Evolutionary conservation across 2,329 filamentous ascomycete genomes (phyloP), one percentile per base, ranked within the genome.

Genomic region (Scolecobasidium constrictum): DNA sequence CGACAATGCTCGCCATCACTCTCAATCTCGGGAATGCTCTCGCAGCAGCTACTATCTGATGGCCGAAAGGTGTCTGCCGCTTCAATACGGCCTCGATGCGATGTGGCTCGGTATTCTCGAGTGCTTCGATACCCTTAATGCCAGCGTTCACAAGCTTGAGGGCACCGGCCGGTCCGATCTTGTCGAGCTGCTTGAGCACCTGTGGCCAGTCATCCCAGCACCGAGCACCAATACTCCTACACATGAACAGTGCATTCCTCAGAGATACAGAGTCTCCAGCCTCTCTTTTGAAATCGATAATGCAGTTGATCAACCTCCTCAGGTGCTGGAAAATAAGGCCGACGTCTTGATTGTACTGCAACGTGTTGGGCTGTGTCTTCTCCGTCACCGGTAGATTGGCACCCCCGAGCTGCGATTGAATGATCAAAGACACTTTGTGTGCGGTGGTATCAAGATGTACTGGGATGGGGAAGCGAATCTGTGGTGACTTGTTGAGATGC

Each of bases 21-120:
- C 71, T 65, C 46, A 81, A 62, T 48, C 75, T 77, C 1, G 92
- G 92, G 52, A 95, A 96, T 0, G 71, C 68, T 2, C 72, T 73
- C 7, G 92, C 61, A 16, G 69, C 67, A 11, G 77, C 74, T 12
- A 83, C 64, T 34, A 93, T 56, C 34, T 80, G 81, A 35, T 75
- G 71, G 0, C 90, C 92, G 55, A 83, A 94, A 0, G 90, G 86
- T 0, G 87, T 85, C 50, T 94, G 86, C 42, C 82, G 81, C 48
- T 78, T 81, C 37, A 94, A 59, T 18, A 86, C 64, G 38, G 78
- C 73, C 53, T 96, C 90, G 40, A 98, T 85, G 19, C 77, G 73
- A 42, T 78, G 73, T 19, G 81, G 68, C 26, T 90, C 81, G 12
- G 77, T 70, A 5, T 59, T 62, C 13, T 80, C 75, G 11, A 98